Conservation (phyloP, 2,329 filamentous ascomycete genomes). For the Verticillium isaacii region DNA sequence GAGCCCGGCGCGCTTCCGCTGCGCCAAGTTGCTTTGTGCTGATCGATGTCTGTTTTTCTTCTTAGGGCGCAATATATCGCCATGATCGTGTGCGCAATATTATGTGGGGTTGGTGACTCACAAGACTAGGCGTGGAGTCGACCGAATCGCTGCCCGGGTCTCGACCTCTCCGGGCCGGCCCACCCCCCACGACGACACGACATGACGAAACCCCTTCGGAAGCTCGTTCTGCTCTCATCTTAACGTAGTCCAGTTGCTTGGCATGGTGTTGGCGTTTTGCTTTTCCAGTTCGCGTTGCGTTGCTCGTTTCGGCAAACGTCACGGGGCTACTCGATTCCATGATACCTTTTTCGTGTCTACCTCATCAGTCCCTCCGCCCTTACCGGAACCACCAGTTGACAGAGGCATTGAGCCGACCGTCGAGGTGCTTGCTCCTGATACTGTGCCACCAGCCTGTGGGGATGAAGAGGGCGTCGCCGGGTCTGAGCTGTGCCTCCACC, state of each 20-base stretch:
- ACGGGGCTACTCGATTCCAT: background rate
- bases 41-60: background rate
- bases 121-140: background rate
- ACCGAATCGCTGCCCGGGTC: background rate
- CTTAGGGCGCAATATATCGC: background rate
- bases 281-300: background rate
- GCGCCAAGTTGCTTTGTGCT: slow-evolving; percentile 9
- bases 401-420: slow-evolving; percentile 33
- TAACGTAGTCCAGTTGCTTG: too few species aligned
- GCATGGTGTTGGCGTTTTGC: background rate
- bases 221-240: background rate
- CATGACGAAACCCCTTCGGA: background rate
- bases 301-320: background rate
- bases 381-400: slow-evolving; percentile 43
- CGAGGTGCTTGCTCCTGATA: slow-evolving; percentile 30
- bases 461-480: slow-evolving; percentile 72
- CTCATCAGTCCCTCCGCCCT: slow-evolving; percentile 1
- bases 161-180: background rate
- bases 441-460: slow-evolving; percentile 53
- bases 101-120: background rate
- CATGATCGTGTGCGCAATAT: background rate
- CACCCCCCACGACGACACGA: background rate
- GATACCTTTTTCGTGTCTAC: background rate
- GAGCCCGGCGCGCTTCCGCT: slow-evolving; percentile 14
- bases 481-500: slow-evolving; percentile 50